Percentiles rank a stretch among this genome's conserved stretches.
phyloP scores from a whole-genome alignment of 1,139 yeast species.

The Candida glucosophila region DNA sequence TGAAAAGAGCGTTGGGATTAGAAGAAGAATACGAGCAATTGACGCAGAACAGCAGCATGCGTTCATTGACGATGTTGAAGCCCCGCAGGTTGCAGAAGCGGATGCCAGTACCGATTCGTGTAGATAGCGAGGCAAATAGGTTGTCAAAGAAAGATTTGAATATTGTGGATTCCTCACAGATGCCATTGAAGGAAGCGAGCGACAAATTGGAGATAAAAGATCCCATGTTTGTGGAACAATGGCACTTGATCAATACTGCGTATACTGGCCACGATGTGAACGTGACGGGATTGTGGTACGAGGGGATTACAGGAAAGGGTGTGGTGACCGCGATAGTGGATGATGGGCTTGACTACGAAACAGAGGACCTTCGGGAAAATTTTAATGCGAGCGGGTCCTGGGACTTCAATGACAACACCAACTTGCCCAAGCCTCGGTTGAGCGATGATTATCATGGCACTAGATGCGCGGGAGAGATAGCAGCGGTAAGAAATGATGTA shows the following conservation, averaged over 20 bases:
- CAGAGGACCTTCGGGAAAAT: slow-evolving; percentile 61
- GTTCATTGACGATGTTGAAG: slow-evolving; percentile 42
- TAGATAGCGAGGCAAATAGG: slow-evolving; percentile 13
- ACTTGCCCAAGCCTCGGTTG: slow-evolving; percentile 72
- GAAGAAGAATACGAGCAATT: slow-evolving; percentile 20
- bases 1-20: slow-evolving; percentile 20
- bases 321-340: slow-evolving; percentile 83
- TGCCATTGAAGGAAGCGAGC: slow-evolving; percentile 33
- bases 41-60: slow-evolving; percentile 19
- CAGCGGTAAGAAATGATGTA: slow-evolving; percentile 75
- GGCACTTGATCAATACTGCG: slow-evolving; percentile 77
- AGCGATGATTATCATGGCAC: slow-evolving; percentile 94
- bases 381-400: slow-evolving; percentile 74
- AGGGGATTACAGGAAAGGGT: slow-evolving; percentile 75
- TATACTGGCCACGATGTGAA: slow-evolving; percentile 82
- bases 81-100: slow-evolving; percentile 42
- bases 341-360: slow-evolving; percentile 85
- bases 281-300: slow-evolving; percentile 78
- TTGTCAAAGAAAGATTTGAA: slow-evolving; percentile 7
- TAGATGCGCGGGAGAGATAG: slow-evolving; percentile 96
- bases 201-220: slow-evolving; percentile 61
- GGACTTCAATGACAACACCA: slow-evolving; percentile 78
- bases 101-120: slow-evolving; percentile 24
- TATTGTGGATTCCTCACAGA: slow-evolving; percentile 40
- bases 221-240: slow-evolving; percentile 73